phyloP scores from a whole-genome alignment of 1,284 basidiomycete species.

The Hemileia vastatrix region DNA sequence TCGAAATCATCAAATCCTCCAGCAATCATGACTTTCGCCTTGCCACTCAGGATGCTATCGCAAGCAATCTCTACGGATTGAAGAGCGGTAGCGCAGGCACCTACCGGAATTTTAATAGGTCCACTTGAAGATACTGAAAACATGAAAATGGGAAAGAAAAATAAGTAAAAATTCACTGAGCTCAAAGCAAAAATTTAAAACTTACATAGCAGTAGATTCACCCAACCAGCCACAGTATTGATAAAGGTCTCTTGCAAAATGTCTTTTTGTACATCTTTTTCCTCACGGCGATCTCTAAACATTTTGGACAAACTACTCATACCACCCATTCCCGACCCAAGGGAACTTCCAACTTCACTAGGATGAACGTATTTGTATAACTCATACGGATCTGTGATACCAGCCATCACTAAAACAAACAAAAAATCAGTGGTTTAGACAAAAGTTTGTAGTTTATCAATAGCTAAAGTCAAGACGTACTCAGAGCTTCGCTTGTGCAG shows the following conservation, averaged over 20 bases:
- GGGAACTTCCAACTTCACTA: constrained; percentile 59
- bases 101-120: constrained; percentile 96
- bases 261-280: constrained; percentile 95
- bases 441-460: too few relatives aligned
- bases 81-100: constrained; percentile 92
- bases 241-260: constrained; percentile 97
- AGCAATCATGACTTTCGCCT: constrained; percentile 98
- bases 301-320: constrained; percentile 60
- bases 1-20: constrained; percentile 96
- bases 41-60: constrained; percentile 83
- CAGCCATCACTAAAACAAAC: constrained; percentile 58
- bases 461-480: background rate
- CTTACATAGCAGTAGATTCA: constrained; percentile 67
- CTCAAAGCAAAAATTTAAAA: too few relatives aligned
- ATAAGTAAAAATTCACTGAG: background rate
- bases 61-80: constrained; percentile 97
- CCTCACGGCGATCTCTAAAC: constrained; percentile 97
- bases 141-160: background rate
- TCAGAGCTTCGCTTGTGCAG: constrained; percentile 84
- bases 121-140: constrained; percentile 70
- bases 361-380: constrained; percentile 75
- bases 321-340: constrained; percentile 26
- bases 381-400: constrained; percentile 85
- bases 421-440: background rate
- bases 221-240: constrained; percentile 95